Base-by-base conservation (phyloP, 2,329 filamentous ascomycete genomes). In the Didymella exigua region DNA sequence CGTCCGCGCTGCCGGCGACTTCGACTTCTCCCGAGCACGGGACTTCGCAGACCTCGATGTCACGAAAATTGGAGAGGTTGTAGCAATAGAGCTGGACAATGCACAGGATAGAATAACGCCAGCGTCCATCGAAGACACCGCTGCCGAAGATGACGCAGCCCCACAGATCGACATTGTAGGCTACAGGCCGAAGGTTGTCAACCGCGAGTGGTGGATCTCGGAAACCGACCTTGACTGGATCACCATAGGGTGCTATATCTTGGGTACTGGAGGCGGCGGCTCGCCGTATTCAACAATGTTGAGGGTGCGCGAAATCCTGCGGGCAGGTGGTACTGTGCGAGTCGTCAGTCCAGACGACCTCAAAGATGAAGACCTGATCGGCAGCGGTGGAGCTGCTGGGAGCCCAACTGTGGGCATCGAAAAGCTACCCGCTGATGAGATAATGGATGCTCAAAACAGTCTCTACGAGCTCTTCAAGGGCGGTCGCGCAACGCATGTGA, bases 1-100 rank as follows among this genome's bases (percentile, higher is more conserved):
- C 14, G 81, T 86, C 9, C 77, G 83, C 45, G 84, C 85, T 1
- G 84, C 82, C 0, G 86, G 85, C 5, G 76, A 80, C 41, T 72
- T 81, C 14, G 76, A 78, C 54, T 75, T 69, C 37, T 65, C 68
- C 24, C 63, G 70, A 9, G 65, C 71, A 27, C 60, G 60, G 19
- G 68, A 70, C 33, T 72, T 72, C 42, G 56, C 62, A n/a, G 50
- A 66, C 16, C 38, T 66, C 7, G 58, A 71, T 23, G 49, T 67
- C 16, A 56, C 46, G 0, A 67, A 70, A 34, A 62, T 59, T 1
- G 60, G 61, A 5, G 64, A 66, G 11, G 59, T 47, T 10, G n/a
- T 46, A 9, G 57, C 53, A 26, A 45, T 38, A 30, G 24, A 51
- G 58, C 13, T 31, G 33, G 49, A 54, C 31, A 31, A 34, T 31